A percentile compares a stretch with the other conserved stretches of the same genome.
phyloP scores from a whole-genome alignment of 2,329 filamentous ascomycete species.

The Aspergillus felis region DNA sequence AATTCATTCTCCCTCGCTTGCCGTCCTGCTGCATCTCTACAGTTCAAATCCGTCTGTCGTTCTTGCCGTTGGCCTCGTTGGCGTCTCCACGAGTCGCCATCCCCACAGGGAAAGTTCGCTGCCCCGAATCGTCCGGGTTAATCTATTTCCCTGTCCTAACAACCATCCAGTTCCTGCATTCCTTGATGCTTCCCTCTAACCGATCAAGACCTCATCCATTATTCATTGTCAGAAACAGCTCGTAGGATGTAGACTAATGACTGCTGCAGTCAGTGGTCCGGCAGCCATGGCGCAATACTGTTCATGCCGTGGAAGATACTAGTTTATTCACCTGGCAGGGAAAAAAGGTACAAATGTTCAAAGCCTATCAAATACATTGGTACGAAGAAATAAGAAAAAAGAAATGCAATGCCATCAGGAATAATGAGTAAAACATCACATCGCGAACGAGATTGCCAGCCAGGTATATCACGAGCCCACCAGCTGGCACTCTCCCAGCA shows the following conservation, averaged over 20 bases:
- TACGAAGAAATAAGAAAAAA: slow-evolving; percentile 11
- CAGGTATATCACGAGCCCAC: slow-evolving; percentile 8
- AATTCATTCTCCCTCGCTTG: not conserved
- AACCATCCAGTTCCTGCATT: not conserved
- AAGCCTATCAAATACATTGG: slow-evolving; percentile 23
- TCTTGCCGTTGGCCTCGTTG: not conserved
- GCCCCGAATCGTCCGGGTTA: not conserved
- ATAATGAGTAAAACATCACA: not conserved
- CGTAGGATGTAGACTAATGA: not conserved
- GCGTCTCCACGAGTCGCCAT: not conserved
- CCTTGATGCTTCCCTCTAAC: not conserved
- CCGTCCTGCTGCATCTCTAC: not conserved
- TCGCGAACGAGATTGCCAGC: slow-evolving; percentile 12
- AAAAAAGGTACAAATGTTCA: slow-evolving; percentile 7
- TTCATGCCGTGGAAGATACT: not conserved
- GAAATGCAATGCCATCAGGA: slow-evolving; percentile 4
- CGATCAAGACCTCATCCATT: not conserved
- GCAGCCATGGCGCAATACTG: not conserved
- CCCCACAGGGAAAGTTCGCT: not conserved
- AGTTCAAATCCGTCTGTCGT: too few relatives aligned
- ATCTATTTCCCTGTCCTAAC: not conserved
- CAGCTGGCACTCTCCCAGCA: not conserved
- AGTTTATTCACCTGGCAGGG: slow-evolving; percentile 1
- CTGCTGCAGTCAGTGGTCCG: too few relatives aligned
- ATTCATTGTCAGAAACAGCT: not conserved